A percentile compares a stretch with the other conserved stretches of the same genome.
Evolutionary conservation across 495 filamentous ascomycete genomes (phyloP).

Genomic region (Penicillium desertorum): DNA sequence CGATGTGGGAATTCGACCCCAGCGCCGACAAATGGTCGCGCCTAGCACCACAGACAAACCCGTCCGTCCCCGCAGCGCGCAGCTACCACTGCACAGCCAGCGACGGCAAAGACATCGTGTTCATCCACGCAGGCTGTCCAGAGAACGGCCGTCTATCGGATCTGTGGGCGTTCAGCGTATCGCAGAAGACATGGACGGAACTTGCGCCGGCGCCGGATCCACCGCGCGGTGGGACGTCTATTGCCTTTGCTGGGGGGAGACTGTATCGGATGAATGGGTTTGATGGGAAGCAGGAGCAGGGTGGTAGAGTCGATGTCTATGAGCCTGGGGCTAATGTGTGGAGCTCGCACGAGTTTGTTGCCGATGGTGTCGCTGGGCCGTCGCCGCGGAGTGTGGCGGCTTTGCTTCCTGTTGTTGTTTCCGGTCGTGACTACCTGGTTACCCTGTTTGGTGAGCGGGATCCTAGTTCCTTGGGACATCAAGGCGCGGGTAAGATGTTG

Average conservation of each 20-base stretch:
- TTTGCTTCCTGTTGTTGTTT: conserved; percentile 47
- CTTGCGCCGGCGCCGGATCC: conserved; percentile 60
- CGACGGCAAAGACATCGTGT: conserved; percentile 55
- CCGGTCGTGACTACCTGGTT: conserved; percentile 58
- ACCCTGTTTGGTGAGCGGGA: conserved; percentile 68
- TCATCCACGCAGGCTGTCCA: conserved; percentile 71
- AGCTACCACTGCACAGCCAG: conserved; percentile 49
- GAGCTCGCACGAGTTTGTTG: conserved; percentile 44
- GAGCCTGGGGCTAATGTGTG: conserved; percentile 36
- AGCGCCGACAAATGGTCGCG: conserved; percentile 26
- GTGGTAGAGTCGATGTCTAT: conserved; percentile 63
- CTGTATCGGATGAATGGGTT: conserved; percentile 75
- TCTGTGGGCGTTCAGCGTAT: conserved; percentile 70
- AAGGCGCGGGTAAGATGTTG: conserved; percentile 66
- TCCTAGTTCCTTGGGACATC: conserved; percentile 60
- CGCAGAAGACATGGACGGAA: conserved; percentile 57
- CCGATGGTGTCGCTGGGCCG: conserved; percentile 42
- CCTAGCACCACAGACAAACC: conserved; percentile 18
- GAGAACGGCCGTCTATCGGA: conserved; percentile 58
- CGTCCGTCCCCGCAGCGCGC: conserved; percentile 40
- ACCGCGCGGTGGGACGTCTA: conserved; percentile 60
- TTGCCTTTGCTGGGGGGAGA: conserved; percentile 55
- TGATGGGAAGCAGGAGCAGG: conserved; percentile 62
- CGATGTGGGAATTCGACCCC: conserved; percentile 49
- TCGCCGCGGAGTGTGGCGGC: conserved; percentile 47